phyloP scores from a whole-genome alignment of 495 filamentous ascomycete genomes.

The Antarctomyces pellizariae region DNA sequence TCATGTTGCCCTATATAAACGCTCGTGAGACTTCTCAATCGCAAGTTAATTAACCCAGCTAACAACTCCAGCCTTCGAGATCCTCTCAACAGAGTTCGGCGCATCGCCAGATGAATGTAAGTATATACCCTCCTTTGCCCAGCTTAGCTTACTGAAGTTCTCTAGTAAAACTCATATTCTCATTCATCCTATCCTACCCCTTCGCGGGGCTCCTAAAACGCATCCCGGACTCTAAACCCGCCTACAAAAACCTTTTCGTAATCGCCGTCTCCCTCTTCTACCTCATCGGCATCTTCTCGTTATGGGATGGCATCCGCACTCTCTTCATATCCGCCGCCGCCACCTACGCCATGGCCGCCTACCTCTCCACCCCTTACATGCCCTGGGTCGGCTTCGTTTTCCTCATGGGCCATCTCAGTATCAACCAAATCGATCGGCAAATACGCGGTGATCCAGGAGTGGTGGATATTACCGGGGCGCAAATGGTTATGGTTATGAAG shows the following conservation, averaged over 20 bases:
- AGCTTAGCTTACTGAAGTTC: conserved; percentile 2
- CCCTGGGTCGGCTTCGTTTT: conserved; percentile 93
- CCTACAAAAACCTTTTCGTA: conserved; percentile 75
- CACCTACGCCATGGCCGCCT: conserved; percentile 64
- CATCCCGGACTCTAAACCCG: conserved; percentile 64
- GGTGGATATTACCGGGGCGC: conserved; percentile 83
- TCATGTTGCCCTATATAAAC: conserved; percentile 77
- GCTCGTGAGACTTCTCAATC: conserved; percentile 30
- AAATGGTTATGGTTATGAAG: conserved; percentile 98
- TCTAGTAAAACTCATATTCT: conserved; percentile 77
- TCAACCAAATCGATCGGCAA: conserved; percentile 70
- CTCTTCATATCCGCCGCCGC: conserved; percentile 54
- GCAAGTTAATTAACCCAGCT: conserved; percentile 7
- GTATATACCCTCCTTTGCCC: conserved; percentile 8
- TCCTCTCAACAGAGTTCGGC: conserved; percentile 38
- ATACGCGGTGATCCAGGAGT: conserved; percentile 33
- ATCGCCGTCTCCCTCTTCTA: conserved; percentile 71
- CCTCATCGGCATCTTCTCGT: conserved; percentile 78
- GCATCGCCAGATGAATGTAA: conserved; percentile 72
- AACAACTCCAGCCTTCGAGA: conserved; percentile 39
- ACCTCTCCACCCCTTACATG: conserved; percentile 81
- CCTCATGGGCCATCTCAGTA: conserved; percentile 85
- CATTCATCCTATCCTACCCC: conserved; percentile 83
- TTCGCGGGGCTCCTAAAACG: conserved; percentile 76
- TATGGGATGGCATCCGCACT: conserved; percentile 71